Conservation (phyloP, 108 stramenopile species). For the Cylindrotheca closterium region DNA sequence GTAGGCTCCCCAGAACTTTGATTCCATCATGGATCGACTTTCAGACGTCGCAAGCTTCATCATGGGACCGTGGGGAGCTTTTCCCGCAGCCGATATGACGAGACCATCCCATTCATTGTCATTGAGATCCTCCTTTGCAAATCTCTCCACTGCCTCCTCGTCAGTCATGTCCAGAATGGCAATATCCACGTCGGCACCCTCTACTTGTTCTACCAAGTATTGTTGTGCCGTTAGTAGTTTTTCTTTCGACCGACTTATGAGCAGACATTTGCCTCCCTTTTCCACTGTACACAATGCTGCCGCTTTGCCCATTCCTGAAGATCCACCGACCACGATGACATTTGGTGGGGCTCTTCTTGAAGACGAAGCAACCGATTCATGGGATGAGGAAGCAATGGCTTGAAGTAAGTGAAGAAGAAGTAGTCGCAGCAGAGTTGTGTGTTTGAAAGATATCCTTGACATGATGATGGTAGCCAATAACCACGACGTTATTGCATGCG, state of each 20-base stretch:
- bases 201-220: slow-evolving; percentile 13
- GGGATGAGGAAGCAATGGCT: no score
- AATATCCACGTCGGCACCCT: slow-evolving; percentile 18
- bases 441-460: no score
- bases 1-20: slow-evolving; percentile 60
- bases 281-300: slow-evolving; percentile 42
- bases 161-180: slow-evolving; percentile 46
- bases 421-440: no score
- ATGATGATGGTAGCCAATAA: no score
- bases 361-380: no score
- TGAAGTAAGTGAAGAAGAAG: no score
- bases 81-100: slow-evolving; percentile 60
- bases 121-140: slow-evolving; percentile 27
- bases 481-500: no score
- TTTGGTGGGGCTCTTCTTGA: no score
- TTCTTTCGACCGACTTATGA: slow-evolving; percentile 44
- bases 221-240: slow-evolving; percentile 39
- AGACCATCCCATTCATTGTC: slow-evolving; percentile 41
- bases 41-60: slow-evolving; percentile 29
- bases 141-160: slow-evolving; percentile 44
- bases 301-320: slow-evolving; percentile 68
- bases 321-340: slow-evolving; percentile 54
- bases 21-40: slow-evolving; percentile 48
- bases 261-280: slow-evolving; percentile 41
- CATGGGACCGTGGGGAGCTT: slow-evolving; percentile 60